These are phyloP conservation scores for Phyllosticta ampelicida DNA, from an alignment of 2,329 filamentous ascomycete genomes.

Conservation along the genomic window DNA sequence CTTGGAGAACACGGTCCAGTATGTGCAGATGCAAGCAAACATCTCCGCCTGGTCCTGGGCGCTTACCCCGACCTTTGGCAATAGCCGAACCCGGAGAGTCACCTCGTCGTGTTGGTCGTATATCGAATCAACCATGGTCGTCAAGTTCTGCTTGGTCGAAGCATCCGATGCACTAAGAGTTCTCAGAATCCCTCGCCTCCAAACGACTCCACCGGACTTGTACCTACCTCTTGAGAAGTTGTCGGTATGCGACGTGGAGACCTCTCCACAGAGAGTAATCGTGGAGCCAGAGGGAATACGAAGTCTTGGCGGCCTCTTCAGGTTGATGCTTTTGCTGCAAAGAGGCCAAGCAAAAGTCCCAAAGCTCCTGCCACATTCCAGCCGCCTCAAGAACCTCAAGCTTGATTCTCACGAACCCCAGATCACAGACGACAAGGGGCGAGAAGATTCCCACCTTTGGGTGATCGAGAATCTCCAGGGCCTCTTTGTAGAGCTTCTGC, in stretches of 20 bases:
- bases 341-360: conserved; percentile 7
- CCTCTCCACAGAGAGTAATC: conserved; percentile 5
- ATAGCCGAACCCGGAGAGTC: conserved; percentile 1
- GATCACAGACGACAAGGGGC: conserved; percentile 7
- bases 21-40: background rate
- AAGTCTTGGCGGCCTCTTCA: conserved; percentile 2
- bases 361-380: conserved; percentile 7
- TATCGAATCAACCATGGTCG: background rate
- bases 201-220: background rate
- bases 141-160: background rate
- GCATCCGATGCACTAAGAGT: background rate
- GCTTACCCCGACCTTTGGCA: background rate
- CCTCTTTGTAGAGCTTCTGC: conserved; percentile 6
- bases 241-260: background rate
- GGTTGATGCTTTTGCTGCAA: conserved; percentile 1
- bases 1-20: background rate
- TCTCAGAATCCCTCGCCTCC: background rate
- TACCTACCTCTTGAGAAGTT: conserved; percentile 2
- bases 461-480: conserved; percentile 6
- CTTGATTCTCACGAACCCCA: conserved; percentile 8
- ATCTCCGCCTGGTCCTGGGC: background rate
- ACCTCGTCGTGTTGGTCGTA: conserved; percentile 1
- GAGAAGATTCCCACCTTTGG: conserved; percentile 6
- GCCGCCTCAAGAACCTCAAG: conserved; percentile 4
- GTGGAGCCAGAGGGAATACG: conserved; percentile 3